Conservation (phyloP, 2,329 filamentous ascomycete species). For the Fusarium bactridioides region DNA sequence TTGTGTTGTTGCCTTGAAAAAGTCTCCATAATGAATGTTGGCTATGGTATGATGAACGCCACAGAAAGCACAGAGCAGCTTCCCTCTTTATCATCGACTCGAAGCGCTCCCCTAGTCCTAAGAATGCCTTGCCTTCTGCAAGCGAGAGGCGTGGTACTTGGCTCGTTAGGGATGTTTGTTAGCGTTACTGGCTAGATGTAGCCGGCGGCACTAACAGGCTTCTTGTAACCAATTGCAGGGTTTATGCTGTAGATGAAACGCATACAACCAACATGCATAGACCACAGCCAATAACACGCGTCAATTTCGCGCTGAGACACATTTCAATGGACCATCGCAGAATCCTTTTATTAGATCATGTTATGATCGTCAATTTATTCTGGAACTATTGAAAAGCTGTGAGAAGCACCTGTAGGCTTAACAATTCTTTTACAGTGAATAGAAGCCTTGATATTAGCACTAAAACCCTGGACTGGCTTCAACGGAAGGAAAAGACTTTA, state of each 20-base stretch:
- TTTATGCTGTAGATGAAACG: not conserved
- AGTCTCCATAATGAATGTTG: not conserved
- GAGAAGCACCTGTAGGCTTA: not conserved
- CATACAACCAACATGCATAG: not conserved
- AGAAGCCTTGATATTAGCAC: not conserved
- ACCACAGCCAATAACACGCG: not conserved
- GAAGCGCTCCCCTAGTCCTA: not conserved
- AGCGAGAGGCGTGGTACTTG: not conserved
- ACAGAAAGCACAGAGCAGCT: not conserved
- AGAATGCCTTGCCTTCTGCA: not conserved
- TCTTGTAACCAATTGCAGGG: not conserved
- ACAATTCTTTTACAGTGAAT: accelerated
- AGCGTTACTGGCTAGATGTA: accelerated
- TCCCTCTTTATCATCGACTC: not conserved
- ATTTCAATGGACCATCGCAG: not conserved
- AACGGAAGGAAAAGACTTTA: accelerated
- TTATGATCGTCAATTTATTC: not conserved
- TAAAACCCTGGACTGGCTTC: not conserved
- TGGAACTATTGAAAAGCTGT: too few relatives aligned
- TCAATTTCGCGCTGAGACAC: not conserved
- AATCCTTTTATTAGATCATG: not conserved
- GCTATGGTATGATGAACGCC: not conserved
- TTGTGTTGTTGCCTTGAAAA: not conserved
- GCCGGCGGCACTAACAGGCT: not conserved
- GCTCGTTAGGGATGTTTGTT: accelerated